Base-by-base conservation (phyloP, 257 asterid genomes). In the Fraxinus cuspidata region DNA sequence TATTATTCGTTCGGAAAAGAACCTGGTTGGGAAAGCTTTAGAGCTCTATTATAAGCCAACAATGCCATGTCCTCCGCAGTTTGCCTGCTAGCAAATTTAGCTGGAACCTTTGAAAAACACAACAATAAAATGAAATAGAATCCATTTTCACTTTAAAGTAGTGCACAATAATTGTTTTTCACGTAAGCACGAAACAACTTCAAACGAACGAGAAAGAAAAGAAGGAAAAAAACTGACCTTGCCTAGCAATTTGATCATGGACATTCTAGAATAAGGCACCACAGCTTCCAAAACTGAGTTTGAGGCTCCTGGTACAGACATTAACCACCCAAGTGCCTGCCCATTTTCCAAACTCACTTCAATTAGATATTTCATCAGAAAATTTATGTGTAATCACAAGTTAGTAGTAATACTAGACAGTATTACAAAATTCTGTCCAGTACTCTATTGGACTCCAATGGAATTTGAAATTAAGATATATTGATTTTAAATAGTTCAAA, bases 301-400 rank as follows among this genome's bases (percentile, higher is more conserved):
- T 11, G 98, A 89, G 73, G 98, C 99, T 81, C 98, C 99, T 7
- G 97, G 97, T 47, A 88, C 91, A n/a, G 98, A 91, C 90, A 95
- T 77, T 81, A 95, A 77, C 97, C 97, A 95, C 69, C 98, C 97
- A 73, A 93, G 84, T 40, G 96, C 97, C 99, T 94, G 87, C 19
- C 60, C 82, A 74, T 40, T 38, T 67, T 83, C 68, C 34, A 49
- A 25, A 37, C 34, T 67, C 51, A 73, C 78, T 76, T 82, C 75
- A 67, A 49, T 77, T 0, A 37, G 79, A 64, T 78, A 85, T 79
- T 80, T 82, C 80, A 80, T 76, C 85, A 68, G 84, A 81, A 87
- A 84, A 49, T 23, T 49, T 5, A 47, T 16, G 19, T 27, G 29
- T 19, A 11, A 16, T 19, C 18, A 47, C 19, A 8, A 5, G 16